phyloP scores from a whole-genome alignment of 2,329 filamentous ascomycete genomes.

The Rugonectria rugulosa region DNA sequence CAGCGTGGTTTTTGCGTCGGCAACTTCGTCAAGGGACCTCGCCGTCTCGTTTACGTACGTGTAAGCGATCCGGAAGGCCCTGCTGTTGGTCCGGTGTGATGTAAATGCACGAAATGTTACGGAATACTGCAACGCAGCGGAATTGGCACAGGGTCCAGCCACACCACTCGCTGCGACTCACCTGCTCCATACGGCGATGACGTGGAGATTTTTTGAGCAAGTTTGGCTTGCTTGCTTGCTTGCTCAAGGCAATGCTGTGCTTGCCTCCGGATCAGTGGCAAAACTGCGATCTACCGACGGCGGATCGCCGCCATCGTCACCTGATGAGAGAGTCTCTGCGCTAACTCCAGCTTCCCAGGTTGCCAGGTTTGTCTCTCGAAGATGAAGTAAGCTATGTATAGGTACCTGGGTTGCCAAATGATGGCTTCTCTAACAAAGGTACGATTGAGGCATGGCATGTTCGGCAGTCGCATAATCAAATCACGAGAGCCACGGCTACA shows the following conservation, averaged over 20 bases:
- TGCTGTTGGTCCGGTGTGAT: conserved; percentile 5
- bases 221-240: background rate
- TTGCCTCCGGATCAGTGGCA: background rate
- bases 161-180: background rate
- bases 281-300: background rate
- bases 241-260: background rate
- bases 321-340: no score
- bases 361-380: no score
- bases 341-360: no score
- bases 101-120: background rate
- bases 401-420: background rate
- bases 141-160: background rate
- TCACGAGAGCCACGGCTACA: background rate
- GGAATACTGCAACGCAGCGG: background rate
- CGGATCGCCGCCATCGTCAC: no score
- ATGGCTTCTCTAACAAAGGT: background rate
- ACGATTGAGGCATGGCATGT: background rate
- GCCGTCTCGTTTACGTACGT: background rate
- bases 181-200: no score
- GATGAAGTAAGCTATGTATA: no score
- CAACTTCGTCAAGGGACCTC: conserved; percentile 17
- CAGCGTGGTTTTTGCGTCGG: conserved; percentile 20
- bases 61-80: background rate
- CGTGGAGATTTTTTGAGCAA: background rate
- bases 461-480: conserved; percentile 4